Percentiles rank a stretch among this genome's conserved stretches.
phyloP scores from a whole-genome alignment of 169 alveolate species.

The Cardiosporidium cionae region DNA sequence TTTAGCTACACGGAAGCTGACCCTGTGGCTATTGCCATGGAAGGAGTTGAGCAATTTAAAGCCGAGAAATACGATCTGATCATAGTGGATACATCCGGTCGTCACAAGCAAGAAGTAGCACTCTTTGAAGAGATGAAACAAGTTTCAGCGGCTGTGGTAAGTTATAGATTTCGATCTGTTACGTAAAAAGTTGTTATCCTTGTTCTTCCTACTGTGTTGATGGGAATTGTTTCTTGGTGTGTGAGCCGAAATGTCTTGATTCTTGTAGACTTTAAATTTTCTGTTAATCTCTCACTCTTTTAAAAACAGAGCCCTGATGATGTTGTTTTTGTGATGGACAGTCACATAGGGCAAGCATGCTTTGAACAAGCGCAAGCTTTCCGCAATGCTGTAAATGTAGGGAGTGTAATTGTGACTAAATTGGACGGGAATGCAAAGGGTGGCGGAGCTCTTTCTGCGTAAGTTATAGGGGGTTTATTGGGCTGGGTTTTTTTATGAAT shows the following conservation, averaged over 20 bases:
- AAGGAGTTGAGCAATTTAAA: slow-evolving; percentile 92
- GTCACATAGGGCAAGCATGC: slow-evolving; percentile 99
- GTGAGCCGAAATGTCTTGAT: too few species aligned
- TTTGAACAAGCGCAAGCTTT: slow-evolving; percentile 98
- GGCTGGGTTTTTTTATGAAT: too few species aligned
- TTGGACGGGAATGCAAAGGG: slow-evolving; percentile 99
- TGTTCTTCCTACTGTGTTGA: too few species aligned
- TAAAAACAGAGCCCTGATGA: slow-evolving; percentile 82
- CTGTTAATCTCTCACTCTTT: too few species aligned
- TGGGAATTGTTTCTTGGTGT: too few species aligned
- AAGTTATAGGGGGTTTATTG: not conserved
- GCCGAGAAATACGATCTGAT: slow-evolving; percentile 89
- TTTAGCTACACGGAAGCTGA: slow-evolving; percentile 94
- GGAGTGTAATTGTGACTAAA: slow-evolving; percentile 97
- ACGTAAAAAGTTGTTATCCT: too few species aligned
- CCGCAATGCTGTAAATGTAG: slow-evolving; percentile 82
- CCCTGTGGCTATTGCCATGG: slow-evolving; percentile 96
- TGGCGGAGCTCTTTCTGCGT: slow-evolving; percentile 99
- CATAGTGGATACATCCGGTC: slow-evolving; percentile 98
- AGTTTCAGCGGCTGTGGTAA: slow-evolving; percentile 81
- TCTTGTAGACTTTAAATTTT: too few species aligned
- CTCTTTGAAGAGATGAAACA: slow-evolving; percentile 98
- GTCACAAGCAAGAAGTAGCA: slow-evolving; percentile 97
- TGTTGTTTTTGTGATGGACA: slow-evolving; percentile 93
- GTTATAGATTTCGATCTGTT: too few species aligned